phyloP scores from a whole-genome alignment of 108 stramenopile species.

The Hondaea fermentalgiana region DNA sequence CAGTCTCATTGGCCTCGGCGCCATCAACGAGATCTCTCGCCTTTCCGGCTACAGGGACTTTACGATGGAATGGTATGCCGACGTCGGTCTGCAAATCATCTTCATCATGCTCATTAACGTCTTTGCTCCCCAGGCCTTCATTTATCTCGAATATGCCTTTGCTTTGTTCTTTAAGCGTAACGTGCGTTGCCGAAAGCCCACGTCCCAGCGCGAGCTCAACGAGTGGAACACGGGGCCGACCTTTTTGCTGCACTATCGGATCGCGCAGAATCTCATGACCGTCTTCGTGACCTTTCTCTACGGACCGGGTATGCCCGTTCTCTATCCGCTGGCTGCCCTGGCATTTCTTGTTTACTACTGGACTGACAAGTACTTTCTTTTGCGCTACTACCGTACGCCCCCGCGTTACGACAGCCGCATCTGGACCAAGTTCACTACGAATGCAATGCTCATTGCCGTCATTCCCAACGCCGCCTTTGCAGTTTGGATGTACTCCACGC shows the following conservation, averaged over 20 bases:
- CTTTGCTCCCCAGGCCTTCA: conserved; percentile 28
- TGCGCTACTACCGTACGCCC: conserved; percentile 42
- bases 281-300: conserved; percentile 45
- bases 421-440: conserved; percentile 18
- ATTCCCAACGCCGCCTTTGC: conserved; percentile 31
- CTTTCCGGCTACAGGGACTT: background rate
- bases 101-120: conserved; percentile 38
- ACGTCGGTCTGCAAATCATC: conserved; percentile 25
- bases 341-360: conserved; percentile 41
- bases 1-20: conserved; percentile 21
- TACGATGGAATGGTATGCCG: background rate
- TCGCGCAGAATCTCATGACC: conserved; percentile 39
- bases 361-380: conserved; percentile 47
- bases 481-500: conserved; percentile 37
- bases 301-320: conserved; percentile 42
- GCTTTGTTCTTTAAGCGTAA: background rate
- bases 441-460: conserved; percentile 30
- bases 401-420: conserved; percentile 37
- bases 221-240: conserved; percentile 33
- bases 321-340: conserved; percentile 35
- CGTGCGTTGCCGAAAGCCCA: background rate
- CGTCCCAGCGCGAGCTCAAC: conserved; percentile 48
- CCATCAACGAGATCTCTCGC: background rate
- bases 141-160: background rate
- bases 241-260: conserved; percentile 32